Base-by-base conservation (phyloP, 2,329 filamentous ascomycete genomes). In the Paracamarosporium sp. region DNA sequence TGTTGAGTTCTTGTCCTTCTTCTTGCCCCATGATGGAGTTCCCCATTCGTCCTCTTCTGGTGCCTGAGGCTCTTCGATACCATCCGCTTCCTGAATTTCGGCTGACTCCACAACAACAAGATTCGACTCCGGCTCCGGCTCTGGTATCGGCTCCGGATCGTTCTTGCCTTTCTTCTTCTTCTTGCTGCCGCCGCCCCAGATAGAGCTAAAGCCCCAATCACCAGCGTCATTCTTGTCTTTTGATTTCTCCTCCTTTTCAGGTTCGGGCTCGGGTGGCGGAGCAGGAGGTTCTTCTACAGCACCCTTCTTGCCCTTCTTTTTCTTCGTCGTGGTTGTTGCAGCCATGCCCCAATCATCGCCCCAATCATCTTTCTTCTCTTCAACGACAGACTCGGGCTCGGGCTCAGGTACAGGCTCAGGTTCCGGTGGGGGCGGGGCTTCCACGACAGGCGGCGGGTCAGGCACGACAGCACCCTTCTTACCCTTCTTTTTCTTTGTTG, bases 11-110 rank as follows among this genome's bases (percentile, higher is more conserved):
- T 76, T 72, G 20, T 50, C 66, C 57, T 70, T 76, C 52, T 71
- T 86, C 59, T 83, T 85, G 5, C 82, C 80, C 50, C 81, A 85
- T 30, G 82, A 83, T 80, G 85, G 87, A 46, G 83, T 82, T 57
- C 78, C 82, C 70, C 85, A 86, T 63, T 85, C 85, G 56, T 83
- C 83, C 53, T 85, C 82, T 13, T 79, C 76, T 27, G 82, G 80
- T 15, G 73, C 73, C 56, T 80, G 80, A 2, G 82, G 79, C 64
- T 85, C 83, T 56, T 84, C 81, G 7, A 84, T 75, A 24, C 72
- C 77, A 60, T 80, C 81, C n/a, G 82, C 80, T 55, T 76, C 74
- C 63, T 80, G 78, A 7, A 78, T 63, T 33, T 64, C 60, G 13
- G 68, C 61, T 15, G 59, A 35, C 25, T 72, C 70, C 50, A 73